A percentile compares a stretch with the other conserved stretches of the same genome.
Conservation (phyloP, 495 filamentous ascomycete genomes). For the Penicillium dipodomyicola region DNA sequence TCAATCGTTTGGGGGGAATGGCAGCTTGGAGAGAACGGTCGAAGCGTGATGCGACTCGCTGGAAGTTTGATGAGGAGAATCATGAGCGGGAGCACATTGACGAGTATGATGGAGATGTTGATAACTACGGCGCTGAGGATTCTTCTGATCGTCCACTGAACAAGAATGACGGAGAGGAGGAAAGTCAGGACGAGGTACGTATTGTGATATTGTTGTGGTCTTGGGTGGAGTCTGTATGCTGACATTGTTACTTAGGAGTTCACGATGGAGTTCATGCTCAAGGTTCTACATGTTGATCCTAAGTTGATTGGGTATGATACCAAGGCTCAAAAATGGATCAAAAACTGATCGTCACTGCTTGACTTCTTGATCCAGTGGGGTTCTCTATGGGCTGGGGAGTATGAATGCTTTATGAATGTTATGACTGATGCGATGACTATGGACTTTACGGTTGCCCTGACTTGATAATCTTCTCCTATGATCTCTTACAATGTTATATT, state of each 20-base stretch:
- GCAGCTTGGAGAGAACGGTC: slow-evolving; percentile 51
- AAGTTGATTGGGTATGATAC: slow-evolving; percentile 62
- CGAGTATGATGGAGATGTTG: slow-evolving; percentile 26
- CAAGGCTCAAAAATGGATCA: slow-evolving; percentile 52
- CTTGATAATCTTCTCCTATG: not conserved
- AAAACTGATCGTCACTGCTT: slow-evolving; percentile 11
- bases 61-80: slow-evolving; percentile 31
- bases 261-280: slow-evolving; percentile 72
- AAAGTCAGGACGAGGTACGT: slow-evolving; percentile 40
- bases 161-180: slow-evolving; percentile 24
- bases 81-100: slow-evolving; percentile 24
- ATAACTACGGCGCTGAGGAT: slow-evolving; percentile 21
- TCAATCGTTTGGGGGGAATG: slow-evolving; percentile 56
- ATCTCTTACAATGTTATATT: not conserved
- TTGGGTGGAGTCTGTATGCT: not conserved
- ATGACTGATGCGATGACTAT: not conserved
- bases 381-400: not conserved
- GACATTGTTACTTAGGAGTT: slow-evolving; percentile 45
- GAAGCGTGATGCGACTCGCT: slow-evolving; percentile 35
- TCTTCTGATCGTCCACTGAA: slow-evolving; percentile 22
- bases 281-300: slow-evolving; percentile 62
- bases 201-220: not conserved
- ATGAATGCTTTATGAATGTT: not conserved
- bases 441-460: not conserved
- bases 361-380: not conserved